Percentiles rank a stretch among this genome's conserved stretches.
Conservation (phyloP, 805 yeast genomes). For the Kluyveromyces lactis region DNA sequence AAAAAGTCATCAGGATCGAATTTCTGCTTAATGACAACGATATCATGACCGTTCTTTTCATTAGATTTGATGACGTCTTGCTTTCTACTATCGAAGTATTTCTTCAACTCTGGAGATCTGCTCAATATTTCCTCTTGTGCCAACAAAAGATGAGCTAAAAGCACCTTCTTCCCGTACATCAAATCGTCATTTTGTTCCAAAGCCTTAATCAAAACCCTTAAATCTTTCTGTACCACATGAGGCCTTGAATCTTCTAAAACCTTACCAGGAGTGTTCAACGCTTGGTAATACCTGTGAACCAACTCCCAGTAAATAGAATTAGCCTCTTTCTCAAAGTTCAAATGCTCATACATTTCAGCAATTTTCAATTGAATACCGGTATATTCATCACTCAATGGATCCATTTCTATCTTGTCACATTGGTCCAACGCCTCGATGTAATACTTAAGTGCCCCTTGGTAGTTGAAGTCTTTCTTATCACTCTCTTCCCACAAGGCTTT, state of each 20-base stretch:
- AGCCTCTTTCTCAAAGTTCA: constrained; percentile 57
- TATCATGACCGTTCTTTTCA: constrained; percentile 10
- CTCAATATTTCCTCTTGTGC: constrained; percentile 59
- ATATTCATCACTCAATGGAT: constrained; percentile 63
- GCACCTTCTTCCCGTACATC: constrained; percentile 43
- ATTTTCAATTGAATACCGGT: constrained; percentile 85
- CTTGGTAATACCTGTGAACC: constrained; percentile 48
- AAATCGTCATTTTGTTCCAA: constrained; percentile 49
- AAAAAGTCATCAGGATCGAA: constrained; percentile 24
- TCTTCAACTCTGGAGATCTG: constrained; percentile 31
- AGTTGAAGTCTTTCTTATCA: constrained; percentile 47
- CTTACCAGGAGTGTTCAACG: constrained; percentile 36
- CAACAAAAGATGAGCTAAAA: constrained; percentile 52
- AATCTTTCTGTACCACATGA: constrained; percentile 59
- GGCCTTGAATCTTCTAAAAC: constrained; percentile 34
- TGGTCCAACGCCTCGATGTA: constrained; percentile 69
- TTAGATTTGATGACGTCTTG: constrained; percentile 16
- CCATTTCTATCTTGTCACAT: constrained; percentile 48
- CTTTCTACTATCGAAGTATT: constrained; percentile 27
- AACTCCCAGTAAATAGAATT: constrained; percentile 59
- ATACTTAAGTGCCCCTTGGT: constrained; percentile 55
- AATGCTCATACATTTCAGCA: constrained; percentile 77
- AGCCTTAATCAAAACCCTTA: constrained; percentile 59
- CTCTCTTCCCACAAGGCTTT: constrained; percentile 81
- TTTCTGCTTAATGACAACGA: constrained; percentile 9